Percentiles rank a stretch among this genome's conserved stretches.
Conservation (phyloP, 1,284 basidiomycete genomes). For the Naganishia liquefaciens region DNA sequence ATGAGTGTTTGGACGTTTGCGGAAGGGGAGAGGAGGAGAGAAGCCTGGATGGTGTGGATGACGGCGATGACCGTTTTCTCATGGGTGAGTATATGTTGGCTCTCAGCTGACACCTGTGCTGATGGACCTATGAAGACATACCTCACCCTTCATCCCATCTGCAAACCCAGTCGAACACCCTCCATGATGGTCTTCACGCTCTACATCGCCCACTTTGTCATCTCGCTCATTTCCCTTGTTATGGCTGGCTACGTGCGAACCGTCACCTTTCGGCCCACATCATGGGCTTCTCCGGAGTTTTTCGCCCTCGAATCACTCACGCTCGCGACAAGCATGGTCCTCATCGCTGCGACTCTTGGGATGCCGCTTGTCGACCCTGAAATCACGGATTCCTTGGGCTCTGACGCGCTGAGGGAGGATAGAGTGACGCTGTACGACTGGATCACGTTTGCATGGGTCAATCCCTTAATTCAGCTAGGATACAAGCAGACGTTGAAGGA, state of each 20-base stretch:
- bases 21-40: slow-evolving; percentile 28
- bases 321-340: slow-evolving; percentile 18
- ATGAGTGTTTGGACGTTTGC: slow-evolving; percentile 34
- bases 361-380: slow-evolving; percentile 45
- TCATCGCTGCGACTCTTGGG: slow-evolving; percentile 37
- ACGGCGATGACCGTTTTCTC: slow-evolving; percentile 44
- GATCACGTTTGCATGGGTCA: slow-evolving; percentile 73
- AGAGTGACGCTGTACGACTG: slow-evolving; percentile 73
- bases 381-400: slow-evolving; percentile 41
- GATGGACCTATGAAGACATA: slow-evolving; percentile 36
- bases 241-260: slow-evolving; percentile 39
- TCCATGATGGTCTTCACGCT: slow-evolving; percentile 43
- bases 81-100: slow-evolving; percentile 43
- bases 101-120: slow-evolving; percentile 2
- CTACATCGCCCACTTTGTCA: slow-evolving; percentile 39
- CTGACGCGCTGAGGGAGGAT: slow-evolving; percentile 61
- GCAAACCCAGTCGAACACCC: slow-evolving; percentile 45
- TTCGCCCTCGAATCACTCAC: slow-evolving; percentile 41
- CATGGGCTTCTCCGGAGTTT: slow-evolving; percentile 40
- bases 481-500: slow-evolving; percentile 65
- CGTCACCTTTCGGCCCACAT: slow-evolving; percentile 37
- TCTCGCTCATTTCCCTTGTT: slow-evolving; percentile 39
- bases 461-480: slow-evolving; percentile 66
- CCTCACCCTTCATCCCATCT: slow-evolving; percentile 39
- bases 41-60: slow-evolving; percentile 36